These are phyloP conservation scores for Collybia sp. DNA, from an alignment of 768 basidiomycete genomes.

Conservation along the genomic window DNA sequence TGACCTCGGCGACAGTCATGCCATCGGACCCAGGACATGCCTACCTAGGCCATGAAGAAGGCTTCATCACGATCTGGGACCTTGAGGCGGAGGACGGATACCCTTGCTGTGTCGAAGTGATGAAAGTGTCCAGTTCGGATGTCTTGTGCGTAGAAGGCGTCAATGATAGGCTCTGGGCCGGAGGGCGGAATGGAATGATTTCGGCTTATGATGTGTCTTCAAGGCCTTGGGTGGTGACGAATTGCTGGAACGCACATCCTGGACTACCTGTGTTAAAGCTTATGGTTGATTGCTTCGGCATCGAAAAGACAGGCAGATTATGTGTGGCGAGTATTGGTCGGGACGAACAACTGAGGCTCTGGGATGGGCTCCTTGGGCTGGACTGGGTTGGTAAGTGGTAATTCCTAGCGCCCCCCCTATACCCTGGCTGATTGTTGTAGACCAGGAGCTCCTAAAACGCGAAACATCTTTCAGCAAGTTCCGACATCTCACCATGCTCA, in stretches of 20 bases:
- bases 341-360: constrained; percentile 70
- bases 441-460: constrained; percentile 68
- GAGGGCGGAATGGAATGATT: constrained; percentile 77
- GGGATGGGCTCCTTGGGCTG: constrained; percentile 84
- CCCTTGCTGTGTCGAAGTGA: constrained; percentile 65
- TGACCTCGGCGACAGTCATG: constrained; percentile 76
- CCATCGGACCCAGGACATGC: constrained; percentile 62
- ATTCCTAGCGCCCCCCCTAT: background rate
- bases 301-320: constrained; percentile 63
- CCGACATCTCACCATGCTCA: constrained; percentile 70
- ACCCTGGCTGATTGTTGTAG: constrained; percentile 29
- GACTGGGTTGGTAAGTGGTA: constrained; percentile 80
- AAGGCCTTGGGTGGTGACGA: constrained; percentile 83
- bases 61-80: constrained; percentile 82
- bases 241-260: constrained; percentile 81
- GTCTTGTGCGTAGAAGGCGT: constrained; percentile 85
- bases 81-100: constrained; percentile 47
- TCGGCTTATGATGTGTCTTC: constrained; percentile 71
- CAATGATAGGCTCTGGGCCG: constrained; percentile 81
- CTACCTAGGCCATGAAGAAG: constrained; percentile 91
- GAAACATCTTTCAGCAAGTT: constrained; percentile 78
- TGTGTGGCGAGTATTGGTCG: constrained; percentile 72
- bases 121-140: constrained; percentile 79
- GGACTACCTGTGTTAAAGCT: constrained; percentile 60
- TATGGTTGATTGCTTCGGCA: constrained; percentile 67